Base-by-base conservation (phyloP, 192 early-diverging fungal genomes). In the Coemansia sp. region DNA sequence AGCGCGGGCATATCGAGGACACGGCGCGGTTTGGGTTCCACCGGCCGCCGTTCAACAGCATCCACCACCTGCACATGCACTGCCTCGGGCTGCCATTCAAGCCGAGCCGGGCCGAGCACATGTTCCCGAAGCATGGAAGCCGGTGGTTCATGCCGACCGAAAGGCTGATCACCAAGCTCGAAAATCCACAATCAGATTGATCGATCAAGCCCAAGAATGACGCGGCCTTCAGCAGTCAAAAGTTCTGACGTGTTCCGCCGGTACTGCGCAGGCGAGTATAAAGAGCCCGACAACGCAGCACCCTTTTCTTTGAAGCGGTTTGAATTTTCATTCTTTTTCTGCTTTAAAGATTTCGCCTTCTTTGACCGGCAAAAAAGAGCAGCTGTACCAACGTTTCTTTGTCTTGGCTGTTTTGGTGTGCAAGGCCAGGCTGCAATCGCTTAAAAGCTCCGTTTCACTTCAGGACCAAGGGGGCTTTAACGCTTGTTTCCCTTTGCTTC, bases 51-150 rank as follows among this genome's bases (percentile, higher is more conserved):
- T 77, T 67, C 53, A 69, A 70, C 49, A 70, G 67, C 56, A 38
- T 77, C 22, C 67, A 77, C 44, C 74, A 77, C 53, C 39, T 77
- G 55, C 74, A 77, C 48, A 63, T 77, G 67, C 74, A 77, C 63
- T 77, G 74, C 25, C 45, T 77, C 8, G 74, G 74, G 3, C 56
- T 77, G 29, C 74, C 74, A 23, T 70, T 77, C 38, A 55, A 55
- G 49, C 63, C 55, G 5, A 38, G 22, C n/a, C 54, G 50, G 3
- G 67, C 74, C 8, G 53, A 60, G 17, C 10, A 20, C 11, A 70
- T 70, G 63, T 77, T 77, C 34, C 63, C 74, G 6, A 29, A 49
- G 19, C 17, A 45, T 15, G 60, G 55, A 12, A 38, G 59, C 15
- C 19, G 27, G 0, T 60, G 67, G 59, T 77, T 70, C 26, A 53